Percentiles rank a stretch among this genome's conserved stretches.
These are phyloP conservation scores for Coleophoma cylindrospora DNA, from an alignment of 2,329 filamentous ascomycete genomes.

Conservation along the genomic window DNA sequence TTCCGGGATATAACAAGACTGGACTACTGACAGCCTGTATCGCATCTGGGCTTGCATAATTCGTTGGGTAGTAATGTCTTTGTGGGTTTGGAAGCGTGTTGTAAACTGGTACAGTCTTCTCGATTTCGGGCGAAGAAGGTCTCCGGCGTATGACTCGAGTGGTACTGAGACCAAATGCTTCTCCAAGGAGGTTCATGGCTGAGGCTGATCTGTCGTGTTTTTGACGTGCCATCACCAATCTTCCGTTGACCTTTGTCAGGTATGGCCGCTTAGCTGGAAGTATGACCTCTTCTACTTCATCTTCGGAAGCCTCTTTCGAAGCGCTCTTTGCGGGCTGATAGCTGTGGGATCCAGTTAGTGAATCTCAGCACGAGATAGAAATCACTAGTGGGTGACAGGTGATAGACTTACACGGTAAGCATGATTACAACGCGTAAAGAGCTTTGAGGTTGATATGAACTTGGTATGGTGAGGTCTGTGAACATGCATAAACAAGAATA, in stretches of 20 bases:
- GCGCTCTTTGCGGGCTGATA: not conserved
- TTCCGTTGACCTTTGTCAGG: conserved; percentile 23
- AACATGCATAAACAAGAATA: no score
- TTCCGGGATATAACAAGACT: no score
- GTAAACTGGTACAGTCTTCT: not conserved
- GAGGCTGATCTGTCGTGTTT: conserved; percentile 11
- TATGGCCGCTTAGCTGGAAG: conserved; percentile 19
- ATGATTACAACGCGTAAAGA: conserved; percentile 2
- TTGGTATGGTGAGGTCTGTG: no score
- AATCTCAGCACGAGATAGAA: not conserved
- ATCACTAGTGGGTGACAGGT: not conserved
- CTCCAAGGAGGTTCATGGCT: conserved; percentile 14
- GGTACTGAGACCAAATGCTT: conserved; percentile 12
- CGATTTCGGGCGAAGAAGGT: not conserved
- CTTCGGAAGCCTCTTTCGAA: not conserved
- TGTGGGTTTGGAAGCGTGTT: not conserved
- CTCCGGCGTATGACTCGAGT: conserved; percentile 4
- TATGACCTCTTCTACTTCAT: not conserved
- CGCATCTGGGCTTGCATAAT: not conserved
- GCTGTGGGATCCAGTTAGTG: not conserved
- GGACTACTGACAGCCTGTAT: no score
- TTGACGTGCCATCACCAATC: conserved; percentile 21
- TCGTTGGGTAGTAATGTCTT: not conserved
- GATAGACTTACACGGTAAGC: conserved; percentile 11
- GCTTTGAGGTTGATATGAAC: not conserved